A percentile compares a stretch with the other conserved stretches of the same genome.
phyloP scores from a whole-genome alignment of 208 protist species.

The Trypanosoma boissoni region DNA sequence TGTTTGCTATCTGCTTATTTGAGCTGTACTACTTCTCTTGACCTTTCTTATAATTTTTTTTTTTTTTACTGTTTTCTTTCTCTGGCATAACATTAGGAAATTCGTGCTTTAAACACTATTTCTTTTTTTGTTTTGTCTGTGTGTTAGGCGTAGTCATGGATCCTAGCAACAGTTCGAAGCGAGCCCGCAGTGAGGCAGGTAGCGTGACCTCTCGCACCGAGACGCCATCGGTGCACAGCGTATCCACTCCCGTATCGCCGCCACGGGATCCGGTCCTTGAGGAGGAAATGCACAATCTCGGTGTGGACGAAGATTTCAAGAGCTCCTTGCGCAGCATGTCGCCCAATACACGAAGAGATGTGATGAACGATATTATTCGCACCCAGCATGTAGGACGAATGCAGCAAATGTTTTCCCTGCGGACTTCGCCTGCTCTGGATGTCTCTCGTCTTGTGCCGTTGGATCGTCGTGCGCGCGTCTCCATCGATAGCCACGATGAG shows the following conservation, averaged over 20 bases:
- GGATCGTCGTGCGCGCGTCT: no score
- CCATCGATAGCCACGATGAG: no score
- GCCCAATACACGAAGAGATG: constrained; percentile 57
- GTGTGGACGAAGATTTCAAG: constrained; percentile 64
- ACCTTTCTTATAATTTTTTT: constrained; percentile 20
- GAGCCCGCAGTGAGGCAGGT: constrained; percentile 14
- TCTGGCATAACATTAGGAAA: constrained; percentile 2
- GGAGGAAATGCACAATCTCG: constrained; percentile 43
- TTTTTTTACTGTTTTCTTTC: constrained; percentile 12
- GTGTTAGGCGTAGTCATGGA: constrained; percentile 10
- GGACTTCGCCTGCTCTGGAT: no score
- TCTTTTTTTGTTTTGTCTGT: no score
- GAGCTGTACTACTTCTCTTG: neutral
- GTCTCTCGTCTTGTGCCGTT: no score
- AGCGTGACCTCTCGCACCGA: neutral
- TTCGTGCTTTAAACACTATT: constrained; percentile 3
- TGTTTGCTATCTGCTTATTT: constrained; percentile 1
- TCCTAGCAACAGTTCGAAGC: constrained; percentile 16
- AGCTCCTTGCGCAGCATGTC: constrained; percentile 69
- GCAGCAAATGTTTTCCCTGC: neutral
- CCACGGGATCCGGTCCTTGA: constrained; percentile 41
- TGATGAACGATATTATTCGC: constrained; percentile 78
- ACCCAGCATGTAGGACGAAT: constrained; percentile 21
- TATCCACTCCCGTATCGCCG: neutral
- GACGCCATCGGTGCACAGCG: neutral